Base-by-base conservation (phyloP, 495 filamentous ascomycete species). In the Sphaerosporella brunnea region DNA sequence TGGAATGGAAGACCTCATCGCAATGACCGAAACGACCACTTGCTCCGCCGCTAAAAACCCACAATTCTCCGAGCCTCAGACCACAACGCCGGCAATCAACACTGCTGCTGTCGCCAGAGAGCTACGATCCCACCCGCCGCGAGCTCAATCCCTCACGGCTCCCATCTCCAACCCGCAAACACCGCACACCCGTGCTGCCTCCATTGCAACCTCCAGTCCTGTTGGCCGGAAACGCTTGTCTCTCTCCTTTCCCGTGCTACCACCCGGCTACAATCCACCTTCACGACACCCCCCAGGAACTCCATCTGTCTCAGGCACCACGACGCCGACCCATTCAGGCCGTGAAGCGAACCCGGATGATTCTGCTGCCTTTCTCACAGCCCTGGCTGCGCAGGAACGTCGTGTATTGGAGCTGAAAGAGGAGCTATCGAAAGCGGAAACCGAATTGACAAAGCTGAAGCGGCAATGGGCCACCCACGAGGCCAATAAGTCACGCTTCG, bases 331-430 rank as follows among this genome's bases (percentile, higher is more conserved):
- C 1, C n/a, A n/a, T n/a, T n/a, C n/a, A n/a, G 36, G 21, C n/a
- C 30, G 10, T 18, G 54, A 51, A 23, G 32, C 54, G 30, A 42
- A 47, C 2, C 77, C 81, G 0, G 68, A 66, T 34, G 84, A 92
- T 53, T 67, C 80, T 20, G 78, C 69, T 54, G 72, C 75, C n/a
- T 80, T 94, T 51, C 74, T 97, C 34, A 83, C 83, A 28, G 81
- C 84, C 25, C 78, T 96, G 47, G 90, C 90, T 11, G 79, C 84
- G 3, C 86, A 95, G 63, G 90, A 97, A 61, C 76, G 90, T n/a
- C 76, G 75, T 43, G 88, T 97, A 4, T 66, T 97, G 35, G 90
- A 96, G 66, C 68, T 96, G 24, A 79, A 77, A 40, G 90, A 96
- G 62, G 90, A 95, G 61, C 69, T 97, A 10, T 62, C 66, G 5